Evolutionary conservation across 2,329 filamentous ascomycete genomes (phyloP).

Genomic region (Phaeosphaeriaceae sp.): DNA sequence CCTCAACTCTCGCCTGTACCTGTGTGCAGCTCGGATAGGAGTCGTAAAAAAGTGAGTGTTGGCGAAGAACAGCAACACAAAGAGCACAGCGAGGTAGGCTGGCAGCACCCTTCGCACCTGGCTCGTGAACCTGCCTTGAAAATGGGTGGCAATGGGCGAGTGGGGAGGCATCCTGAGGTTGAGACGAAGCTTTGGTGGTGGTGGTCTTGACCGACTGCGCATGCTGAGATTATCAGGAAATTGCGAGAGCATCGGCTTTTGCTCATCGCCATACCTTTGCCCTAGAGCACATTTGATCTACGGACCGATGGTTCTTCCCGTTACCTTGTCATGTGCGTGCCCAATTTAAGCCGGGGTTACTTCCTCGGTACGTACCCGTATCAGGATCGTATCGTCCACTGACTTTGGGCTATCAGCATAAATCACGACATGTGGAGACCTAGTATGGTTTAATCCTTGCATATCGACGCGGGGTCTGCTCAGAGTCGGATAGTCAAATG

Average conservation of each 20-base stretch:
- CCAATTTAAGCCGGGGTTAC: slow-evolving; percentile 8
- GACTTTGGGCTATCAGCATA: slow-evolving; percentile 1
- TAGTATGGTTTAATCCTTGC: background rate
- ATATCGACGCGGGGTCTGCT: slow-evolving; percentile 12
- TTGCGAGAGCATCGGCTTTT: slow-evolving; percentile 19
- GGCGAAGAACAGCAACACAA: slow-evolving; percentile 40
- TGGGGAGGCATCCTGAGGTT: slow-evolving; percentile 39
- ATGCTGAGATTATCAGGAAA: slow-evolving; percentile 43
- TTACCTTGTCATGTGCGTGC: slow-evolving; percentile 2
- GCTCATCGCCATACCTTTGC: slow-evolving; percentile 3
- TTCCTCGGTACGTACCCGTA: slow-evolving; percentile 14
- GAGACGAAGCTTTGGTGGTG: slow-evolving; percentile 43
- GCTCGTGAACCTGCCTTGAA: slow-evolving; percentile 40
- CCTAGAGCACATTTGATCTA: background rate
- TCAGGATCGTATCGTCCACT: no score
- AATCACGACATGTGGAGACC: background rate
- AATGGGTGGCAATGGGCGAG: slow-evolving; percentile 44
- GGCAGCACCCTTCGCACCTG: slow-evolving; percentile 45
- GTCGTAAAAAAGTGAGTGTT: slow-evolving; percentile 43
- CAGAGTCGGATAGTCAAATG: slow-evolving; percentile 21
- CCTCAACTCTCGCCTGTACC: slow-evolving; percentile 42
- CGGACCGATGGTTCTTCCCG: background rate
- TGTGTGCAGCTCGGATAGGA: slow-evolving; percentile 41
- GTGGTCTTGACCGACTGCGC: slow-evolving; percentile 40
- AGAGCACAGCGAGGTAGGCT: slow-evolving; percentile 39